A percentile compares a stretch with the other conserved stretches of the same genome.
Evolutionary conservation across 306 rosid genomes (phyloP).

Genomic region (Cyclanthera cordifolia): DNA sequence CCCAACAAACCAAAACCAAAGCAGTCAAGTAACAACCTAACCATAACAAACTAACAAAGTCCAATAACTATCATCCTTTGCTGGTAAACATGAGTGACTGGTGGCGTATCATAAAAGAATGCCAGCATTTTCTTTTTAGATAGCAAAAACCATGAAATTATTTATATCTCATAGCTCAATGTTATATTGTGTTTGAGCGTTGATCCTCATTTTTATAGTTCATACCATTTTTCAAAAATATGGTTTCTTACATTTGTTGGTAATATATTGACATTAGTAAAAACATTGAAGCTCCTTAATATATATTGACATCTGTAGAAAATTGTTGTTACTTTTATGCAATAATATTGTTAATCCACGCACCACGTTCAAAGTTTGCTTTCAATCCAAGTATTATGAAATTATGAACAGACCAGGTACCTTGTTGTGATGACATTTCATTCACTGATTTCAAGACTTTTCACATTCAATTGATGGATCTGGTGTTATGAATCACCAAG

Average conservation of each 20-base stretch:
- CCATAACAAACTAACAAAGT: no score
- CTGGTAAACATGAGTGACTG: no score
- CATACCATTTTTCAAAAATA: no score
- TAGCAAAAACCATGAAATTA: no score
- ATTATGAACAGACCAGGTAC: background rate
- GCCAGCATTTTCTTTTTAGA: no score
- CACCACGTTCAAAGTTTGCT: background rate
- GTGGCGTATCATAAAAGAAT: no score
- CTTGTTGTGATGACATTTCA: background rate
- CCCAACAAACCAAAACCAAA: no score
- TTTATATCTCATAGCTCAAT: no score
- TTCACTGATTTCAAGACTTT: background rate
- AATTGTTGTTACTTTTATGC: background rate
- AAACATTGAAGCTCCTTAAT: background rate
- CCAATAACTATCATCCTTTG: no score
- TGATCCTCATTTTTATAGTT: no score
- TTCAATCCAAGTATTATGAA: background rate
- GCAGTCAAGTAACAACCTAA: no score
- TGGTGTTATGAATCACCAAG: background rate
- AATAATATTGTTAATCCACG: background rate
- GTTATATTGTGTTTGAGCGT: no score
- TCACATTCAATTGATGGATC: conserved; percentile 1
- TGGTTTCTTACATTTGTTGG: background rate
- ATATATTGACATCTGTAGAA: background rate
- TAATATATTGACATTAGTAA: background rate